Conservation (phyloP, 352 stramenopile species). For the Elongisporangium undulatum region DNA sequence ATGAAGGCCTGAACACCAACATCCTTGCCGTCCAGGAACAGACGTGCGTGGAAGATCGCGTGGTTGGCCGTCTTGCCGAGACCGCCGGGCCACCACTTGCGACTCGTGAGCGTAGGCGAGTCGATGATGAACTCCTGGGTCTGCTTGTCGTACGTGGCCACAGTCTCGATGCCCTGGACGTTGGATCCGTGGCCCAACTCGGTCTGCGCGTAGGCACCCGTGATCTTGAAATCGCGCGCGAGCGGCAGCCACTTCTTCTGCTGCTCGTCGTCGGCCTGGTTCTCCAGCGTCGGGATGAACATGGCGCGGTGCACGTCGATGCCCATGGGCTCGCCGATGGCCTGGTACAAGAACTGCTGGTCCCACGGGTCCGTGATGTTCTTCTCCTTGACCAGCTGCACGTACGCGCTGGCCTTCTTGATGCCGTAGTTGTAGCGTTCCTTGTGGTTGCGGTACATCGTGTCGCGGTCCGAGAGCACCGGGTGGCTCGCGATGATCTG, state of each 20-base stretch:
- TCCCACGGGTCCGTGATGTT: conserved; percentile 24
- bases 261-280: conserved; percentile 59
- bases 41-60: conserved; percentile 90
- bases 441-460: conserved; percentile 38
- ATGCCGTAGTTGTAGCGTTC: conserved; percentile 23
- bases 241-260: conserved; percentile 58
- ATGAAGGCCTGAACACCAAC: conserved; percentile 94
- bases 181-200: conserved; percentile 95
- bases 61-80: conserved; percentile 90
- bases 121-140: conserved; percentile 93
- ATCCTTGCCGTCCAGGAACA: conserved; percentile 51
- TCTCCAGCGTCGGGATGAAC: conserved; percentile 62
- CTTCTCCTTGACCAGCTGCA: conserved; percentile 28
- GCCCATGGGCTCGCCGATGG: conserved; percentile 36
- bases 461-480: conserved; percentile 37
- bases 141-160: conserved; percentile 86
- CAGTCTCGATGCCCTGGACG: conserved; percentile 89
- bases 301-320: conserved; percentile 61
- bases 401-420: conserved; percentile 33
- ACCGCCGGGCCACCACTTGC: conserved; percentile 96
- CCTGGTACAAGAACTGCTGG: conserved; percentile 33
- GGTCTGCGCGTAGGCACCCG: conserved; percentile 94
- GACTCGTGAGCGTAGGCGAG: conserved; percentile 91
- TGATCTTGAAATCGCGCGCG: conserved; percentile 55
- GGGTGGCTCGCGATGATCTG: conserved; percentile 29